Evolutionary conservation across 1,284 basidiomycete species (phyloP).

Genomic region (Irpex rosettiformis): DNA sequence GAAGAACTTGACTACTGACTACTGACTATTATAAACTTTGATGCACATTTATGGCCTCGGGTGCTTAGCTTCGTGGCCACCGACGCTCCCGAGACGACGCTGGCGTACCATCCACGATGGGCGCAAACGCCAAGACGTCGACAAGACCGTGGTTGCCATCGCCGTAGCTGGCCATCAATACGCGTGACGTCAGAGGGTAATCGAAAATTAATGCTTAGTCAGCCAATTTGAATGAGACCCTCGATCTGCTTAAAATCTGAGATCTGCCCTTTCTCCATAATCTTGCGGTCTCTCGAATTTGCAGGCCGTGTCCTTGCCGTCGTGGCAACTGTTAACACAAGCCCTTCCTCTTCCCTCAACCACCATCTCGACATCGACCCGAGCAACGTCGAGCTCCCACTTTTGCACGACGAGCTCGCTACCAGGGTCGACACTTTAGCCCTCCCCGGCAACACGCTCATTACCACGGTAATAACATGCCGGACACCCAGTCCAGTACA

Average conservation of each 20-base stretch:
- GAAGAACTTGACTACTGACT: not conserved
- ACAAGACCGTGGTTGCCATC: not conserved
- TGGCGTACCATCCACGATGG: not conserved
- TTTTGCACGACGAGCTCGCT: not conserved
- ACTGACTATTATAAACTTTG: not conserved
- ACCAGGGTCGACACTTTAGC: not conserved
- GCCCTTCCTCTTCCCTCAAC: not conserved
- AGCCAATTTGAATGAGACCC: not conserved
- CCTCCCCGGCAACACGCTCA: not conserved
- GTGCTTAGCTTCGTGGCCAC: not conserved
- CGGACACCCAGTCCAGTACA: not conserved
- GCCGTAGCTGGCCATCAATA: not conserved
- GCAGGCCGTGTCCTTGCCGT: not conserved
- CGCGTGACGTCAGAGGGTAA: slow-evolving; percentile 1
- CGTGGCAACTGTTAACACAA: slow-evolving; percentile 1
- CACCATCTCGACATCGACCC: not conserved
- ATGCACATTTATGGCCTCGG: not conserved
- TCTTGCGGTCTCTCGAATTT: not conserved
- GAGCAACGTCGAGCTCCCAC: not conserved
- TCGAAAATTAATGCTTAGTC: not conserved
- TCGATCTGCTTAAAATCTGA: slow-evolving; percentile 2
- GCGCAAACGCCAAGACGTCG: not conserved
- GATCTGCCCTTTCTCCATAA: not conserved
- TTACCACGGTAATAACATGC: not conserved
- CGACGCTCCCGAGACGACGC: not conserved